phyloP scores from a whole-genome alignment of 768 basidiomycete species.

The Serendipita sp. region DNA sequence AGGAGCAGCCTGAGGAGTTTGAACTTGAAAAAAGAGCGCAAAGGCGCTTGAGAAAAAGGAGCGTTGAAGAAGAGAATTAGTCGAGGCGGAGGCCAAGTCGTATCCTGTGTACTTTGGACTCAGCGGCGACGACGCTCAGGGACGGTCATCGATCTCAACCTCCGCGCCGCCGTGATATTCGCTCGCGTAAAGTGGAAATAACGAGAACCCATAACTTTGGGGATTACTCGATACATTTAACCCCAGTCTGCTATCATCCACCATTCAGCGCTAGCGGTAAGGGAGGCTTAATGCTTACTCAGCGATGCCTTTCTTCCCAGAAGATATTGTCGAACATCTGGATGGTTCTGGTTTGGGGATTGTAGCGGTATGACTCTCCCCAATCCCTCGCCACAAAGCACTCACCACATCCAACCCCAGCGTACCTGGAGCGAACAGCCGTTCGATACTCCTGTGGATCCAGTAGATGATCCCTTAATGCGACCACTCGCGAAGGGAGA shows the following conservation, averaged over 20 bases:
- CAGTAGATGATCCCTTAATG: constrained; percentile 51
- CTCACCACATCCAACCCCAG: background rate
- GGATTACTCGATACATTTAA: too few relatives aligned
- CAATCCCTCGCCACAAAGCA: background rate
- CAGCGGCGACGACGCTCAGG: too few relatives aligned
- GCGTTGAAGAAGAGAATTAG: background rate
- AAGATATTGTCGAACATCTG: constrained; percentile 7
- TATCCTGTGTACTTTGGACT: too few relatives aligned
- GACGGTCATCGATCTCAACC: too few relatives aligned
- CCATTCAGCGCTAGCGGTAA: background rate
- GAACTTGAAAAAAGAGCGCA: background rate
- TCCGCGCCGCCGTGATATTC: too few relatives aligned
- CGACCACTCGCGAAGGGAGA: constrained; percentile 34
- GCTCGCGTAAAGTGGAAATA: too few relatives aligned
- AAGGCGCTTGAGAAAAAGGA: background rate
- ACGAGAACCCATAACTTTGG: too few relatives aligned
- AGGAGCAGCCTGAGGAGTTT: background rate
- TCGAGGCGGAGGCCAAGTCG: too few relatives aligned
- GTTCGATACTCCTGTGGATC: constrained; percentile 18
- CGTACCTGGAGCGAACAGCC: background rate
- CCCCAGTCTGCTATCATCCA: too few relatives aligned
- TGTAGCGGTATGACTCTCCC: background rate
- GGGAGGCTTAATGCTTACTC: background rate
- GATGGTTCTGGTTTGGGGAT: constrained; percentile 9
- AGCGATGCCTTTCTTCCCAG: constrained; percentile 7